These are phyloP conservation scores for Pleurotus platypus DNA, from an alignment of 768 basidiomycete genomes.

Conservation along the genomic window DNA sequence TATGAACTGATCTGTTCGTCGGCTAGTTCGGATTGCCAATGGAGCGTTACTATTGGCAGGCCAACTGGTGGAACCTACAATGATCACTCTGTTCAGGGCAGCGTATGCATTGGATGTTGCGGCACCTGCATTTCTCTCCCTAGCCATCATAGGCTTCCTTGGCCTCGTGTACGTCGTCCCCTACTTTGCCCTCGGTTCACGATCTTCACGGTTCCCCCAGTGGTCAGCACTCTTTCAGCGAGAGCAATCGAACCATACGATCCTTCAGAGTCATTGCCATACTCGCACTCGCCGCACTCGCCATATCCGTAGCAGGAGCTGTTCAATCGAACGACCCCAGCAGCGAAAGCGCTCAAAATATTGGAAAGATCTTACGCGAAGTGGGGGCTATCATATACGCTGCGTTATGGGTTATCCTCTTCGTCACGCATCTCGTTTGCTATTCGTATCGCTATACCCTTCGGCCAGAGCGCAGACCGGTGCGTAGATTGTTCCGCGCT, in stretches of 20 bases:
- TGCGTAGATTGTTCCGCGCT: constrained; percentile 19
- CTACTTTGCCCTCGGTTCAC: constrained; percentile 16
- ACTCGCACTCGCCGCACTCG: constrained; percentile 35
- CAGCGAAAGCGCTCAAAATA: constrained; percentile 24
- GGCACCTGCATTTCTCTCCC: constrained; percentile 34
- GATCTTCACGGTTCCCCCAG: constrained; percentile 23
- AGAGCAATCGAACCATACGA: constrained; percentile 37
- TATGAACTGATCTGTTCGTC: constrained; percentile 8
- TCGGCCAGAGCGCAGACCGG: constrained; percentile 42
- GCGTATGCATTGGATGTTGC: constrained; percentile 49
- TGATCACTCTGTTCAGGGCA: constrained; percentile 45
- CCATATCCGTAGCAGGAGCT: constrained; percentile 41
- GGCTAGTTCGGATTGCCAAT: constrained; percentile 52
- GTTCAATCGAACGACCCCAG: constrained; percentile 29
- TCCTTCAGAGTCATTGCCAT: constrained; percentile 33
- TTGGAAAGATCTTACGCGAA: constrained; percentile 38
- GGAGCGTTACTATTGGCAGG: constrained; percentile 56
- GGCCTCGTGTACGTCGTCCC: constrained; percentile 41
- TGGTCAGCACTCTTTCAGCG: constrained; percentile 50
- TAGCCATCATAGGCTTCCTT: constrained; percentile 44
- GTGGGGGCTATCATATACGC: constrained; percentile 40
- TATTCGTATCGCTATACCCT: constrained; percentile 46
- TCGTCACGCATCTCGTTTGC: constrained; percentile 35
- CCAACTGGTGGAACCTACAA: constrained; percentile 35
- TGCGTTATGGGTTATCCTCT: constrained; percentile 34